Conservation (phyloP, 148 eudicot species). For the Dianthus caryophyllus region DNA sequence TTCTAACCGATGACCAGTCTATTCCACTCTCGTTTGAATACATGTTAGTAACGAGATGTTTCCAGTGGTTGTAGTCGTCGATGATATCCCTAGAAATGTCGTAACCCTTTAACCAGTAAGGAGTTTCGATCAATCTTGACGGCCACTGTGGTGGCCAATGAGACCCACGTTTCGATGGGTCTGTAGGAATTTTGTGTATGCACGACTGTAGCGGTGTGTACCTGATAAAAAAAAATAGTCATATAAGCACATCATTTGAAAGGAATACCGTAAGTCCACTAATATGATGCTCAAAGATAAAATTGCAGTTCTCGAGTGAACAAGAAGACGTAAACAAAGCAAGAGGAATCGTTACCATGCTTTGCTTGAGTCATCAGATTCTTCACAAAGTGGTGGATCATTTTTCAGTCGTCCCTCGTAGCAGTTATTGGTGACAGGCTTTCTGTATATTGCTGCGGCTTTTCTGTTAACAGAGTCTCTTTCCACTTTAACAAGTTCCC, state of each 20-base stretch:
- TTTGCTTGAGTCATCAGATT: conserved; percentile 35
- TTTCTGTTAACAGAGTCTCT: conserved; percentile 62
- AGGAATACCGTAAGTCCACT: neutral
- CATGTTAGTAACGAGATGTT: conserved; percentile 41
- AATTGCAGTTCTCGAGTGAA: neutral
- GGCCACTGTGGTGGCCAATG: conserved; percentile 70
- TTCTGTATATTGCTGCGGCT: conserved; percentile 62
- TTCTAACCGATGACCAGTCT: conserved; percentile 57
- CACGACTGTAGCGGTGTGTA: conserved; percentile 55
- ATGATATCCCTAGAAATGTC: conserved; percentile 54
- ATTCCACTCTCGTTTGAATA: conserved; percentile 63
- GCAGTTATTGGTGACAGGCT: conserved; percentile 62
- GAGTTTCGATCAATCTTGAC: conserved; percentile 44
- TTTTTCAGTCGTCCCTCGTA: conserved; percentile 48
- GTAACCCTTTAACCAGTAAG: conserved; percentile 53
- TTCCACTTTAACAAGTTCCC: conserved; percentile 57
- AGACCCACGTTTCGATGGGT: conserved; percentile 49
- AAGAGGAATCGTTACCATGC: conserved; percentile 24
- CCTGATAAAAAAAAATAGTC: conserved; percentile 31
- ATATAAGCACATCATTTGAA: neutral
- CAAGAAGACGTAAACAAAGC: neutral
- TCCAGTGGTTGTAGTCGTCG: conserved; percentile 58
- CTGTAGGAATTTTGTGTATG: conserved; percentile 56
- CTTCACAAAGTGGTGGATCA: conserved; percentile 63
- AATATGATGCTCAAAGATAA: no score